Base-by-base conservation (phyloP, 345 rosid genomes). In the Fremontodendron californicum region DNA sequence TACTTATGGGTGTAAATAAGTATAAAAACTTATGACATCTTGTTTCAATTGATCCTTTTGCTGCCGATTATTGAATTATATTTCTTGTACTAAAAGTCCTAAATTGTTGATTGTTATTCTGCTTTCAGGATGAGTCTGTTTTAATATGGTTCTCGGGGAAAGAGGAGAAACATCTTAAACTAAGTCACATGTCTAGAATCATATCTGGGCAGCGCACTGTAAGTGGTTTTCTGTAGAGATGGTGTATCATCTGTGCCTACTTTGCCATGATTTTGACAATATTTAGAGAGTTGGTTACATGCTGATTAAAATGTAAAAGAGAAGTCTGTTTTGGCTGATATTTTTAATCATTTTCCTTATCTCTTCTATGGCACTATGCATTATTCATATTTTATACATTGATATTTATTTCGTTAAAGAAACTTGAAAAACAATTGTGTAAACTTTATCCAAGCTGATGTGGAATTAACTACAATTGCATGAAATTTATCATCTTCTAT, bases 191-290 rank as follows among this genome's bases (percentile, higher is more conserved):
- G 57, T 87, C 94, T 71, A 91, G 92, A 85, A 96, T 96, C 81
- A 89, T 92, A 80, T 91, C 97, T 42, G 98, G 98, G 77, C 99
- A 96, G 66, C 94, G 99, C 80, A 96, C 99, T 77, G 99, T 96
- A 92, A 89, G 99, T 88, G 33, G 78, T 75, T 75, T 65, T 54
- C 43, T 75, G 37, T 35, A 33, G 54, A 48, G 52, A 78, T 19
- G 46, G 66, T 65, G 21, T 83, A 6, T n/a, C 78, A 25, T 46
- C 23, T 45, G n/a, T 69, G 21, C 23, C 55, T 70, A 48, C 29
- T 51, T 51, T 71, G 3, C 6, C 29, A 9, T 51, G 60, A 4
- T 18, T 45, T 29, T 69, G 40, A 27, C 40, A 46, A 27, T 46
- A 51, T 21, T 73, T 73, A 9, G 33, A 23, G 35, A 15, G 33